Conservation (phyloP, 192 early-diverging fungal genomes). For the Dissophora ornata region DNA sequence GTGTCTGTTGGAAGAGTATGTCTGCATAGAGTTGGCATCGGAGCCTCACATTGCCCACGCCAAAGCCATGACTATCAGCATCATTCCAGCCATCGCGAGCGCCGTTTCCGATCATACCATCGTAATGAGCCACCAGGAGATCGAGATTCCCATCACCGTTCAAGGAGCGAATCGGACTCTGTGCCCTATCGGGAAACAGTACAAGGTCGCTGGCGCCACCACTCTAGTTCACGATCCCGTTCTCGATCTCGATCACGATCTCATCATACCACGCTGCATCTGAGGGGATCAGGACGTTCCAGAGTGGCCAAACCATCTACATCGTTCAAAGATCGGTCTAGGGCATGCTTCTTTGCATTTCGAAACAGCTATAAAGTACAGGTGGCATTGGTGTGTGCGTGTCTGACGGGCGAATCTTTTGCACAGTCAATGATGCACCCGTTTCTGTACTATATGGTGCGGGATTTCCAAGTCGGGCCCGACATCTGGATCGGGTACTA, state of each 20-base stretch:
- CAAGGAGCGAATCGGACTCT: conserved; percentile 2
- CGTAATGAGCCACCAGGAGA: background rate
- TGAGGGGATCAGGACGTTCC: no score
- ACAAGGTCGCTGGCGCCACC: background rate
- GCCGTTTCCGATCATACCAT: conserved; percentile 16
- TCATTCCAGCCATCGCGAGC: background rate
- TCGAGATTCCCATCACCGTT: background rate
- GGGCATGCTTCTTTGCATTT: background rate
- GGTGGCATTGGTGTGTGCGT: conserved; percentile 28
- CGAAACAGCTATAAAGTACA: conserved; percentile 23
- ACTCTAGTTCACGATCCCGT: conserved; percentile 3
- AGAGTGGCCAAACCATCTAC: no score
- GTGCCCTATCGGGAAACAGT: background rate
- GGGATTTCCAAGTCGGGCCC: conserved; percentile 24
- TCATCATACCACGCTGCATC: no score
- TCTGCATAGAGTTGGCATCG: background rate
- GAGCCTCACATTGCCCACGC: no score
- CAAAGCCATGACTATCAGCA: background rate
- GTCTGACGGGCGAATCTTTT: conserved; percentile 29
- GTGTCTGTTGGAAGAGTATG: background rate
- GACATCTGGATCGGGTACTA: conserved; percentile 48
- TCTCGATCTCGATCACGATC: background rate
- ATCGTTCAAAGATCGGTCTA: background rate
- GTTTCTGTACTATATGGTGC: conserved; percentile 40
- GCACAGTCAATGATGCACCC: conserved; percentile 35